Evolutionary conservation across 2,329 filamentous ascomycete species (phyloP).

Genomic region (Botrytis pseudocinerea): DNA sequence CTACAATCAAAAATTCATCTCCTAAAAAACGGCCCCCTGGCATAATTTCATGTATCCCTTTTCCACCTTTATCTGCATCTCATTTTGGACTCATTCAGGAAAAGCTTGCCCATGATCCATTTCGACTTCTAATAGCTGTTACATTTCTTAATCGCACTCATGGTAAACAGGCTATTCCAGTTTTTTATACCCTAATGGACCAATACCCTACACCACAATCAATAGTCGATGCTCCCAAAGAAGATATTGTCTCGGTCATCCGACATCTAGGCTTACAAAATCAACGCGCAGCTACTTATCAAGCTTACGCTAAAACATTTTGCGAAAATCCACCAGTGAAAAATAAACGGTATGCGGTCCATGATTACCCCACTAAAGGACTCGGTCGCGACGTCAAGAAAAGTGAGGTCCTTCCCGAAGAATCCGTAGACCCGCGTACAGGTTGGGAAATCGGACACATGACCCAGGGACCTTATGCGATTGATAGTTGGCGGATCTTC

Average conservation of each 20-base stretch:
- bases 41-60: constrained; percentile 56
- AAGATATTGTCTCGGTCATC: constrained; percentile 63
- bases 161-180: constrained; percentile 72
- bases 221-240: constrained; percentile 58
- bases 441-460: constrained; percentile 85
- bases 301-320: constrained; percentile 71
- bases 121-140: constrained; percentile 77
- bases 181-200: constrained; percentile 67
- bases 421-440: constrained; percentile 35
- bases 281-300: constrained; percentile 66
- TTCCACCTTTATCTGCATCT: constrained; percentile 64
- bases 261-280: constrained; percentile 69
- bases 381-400: constrained; percentile 51
- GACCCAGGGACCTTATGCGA: constrained; percentile 77
- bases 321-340: constrained; percentile 57
- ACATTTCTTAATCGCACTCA: constrained; percentile 83
- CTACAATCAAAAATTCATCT: background rate
- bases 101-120: constrained; percentile 70
- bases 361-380: constrained; percentile 54
- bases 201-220: constrained; percentile 65
- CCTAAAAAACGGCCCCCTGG: constrained; percentile 32
- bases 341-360: constrained; percentile 56
- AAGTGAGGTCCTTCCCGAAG: constrained; percentile 50
- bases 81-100: constrained; percentile 84
- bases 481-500: constrained; percentile 93